Evolutionary conservation across 306 rosid genomes (phyloP), one percentile per base, ranked within the genome.

Genomic region (Alnus rubra): DNA sequence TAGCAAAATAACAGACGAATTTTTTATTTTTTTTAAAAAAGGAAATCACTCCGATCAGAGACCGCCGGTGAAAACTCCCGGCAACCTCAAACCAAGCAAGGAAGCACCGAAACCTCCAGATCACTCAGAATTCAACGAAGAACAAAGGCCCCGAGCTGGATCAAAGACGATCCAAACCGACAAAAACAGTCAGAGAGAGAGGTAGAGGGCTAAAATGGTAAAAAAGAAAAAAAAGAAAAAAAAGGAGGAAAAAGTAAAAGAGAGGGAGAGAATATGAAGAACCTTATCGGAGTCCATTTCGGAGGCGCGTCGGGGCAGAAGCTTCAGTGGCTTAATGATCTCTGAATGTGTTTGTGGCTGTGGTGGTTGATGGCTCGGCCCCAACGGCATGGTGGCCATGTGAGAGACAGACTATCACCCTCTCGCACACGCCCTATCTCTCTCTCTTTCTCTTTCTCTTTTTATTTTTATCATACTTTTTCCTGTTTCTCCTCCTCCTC

Each of bases 331-430:
- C 51, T 89, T 90, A 83, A 79, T 77, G 68, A 37, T 84, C 81
- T 73, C 82, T 1, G 82, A 77, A 69, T 71, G 89, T 45, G 75
- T 75, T 52, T 84, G 85, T 33, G 53, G 87, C 83, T 83, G 89
- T 68, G 82, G 90, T 72, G 82, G 85, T 48, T 76, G 91, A 75
- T 84, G 87, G 83, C 86, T 81, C 76, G 89, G 94, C 90, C 92
- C 92, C 87, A 89, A 71, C 86, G 89, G 90, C 82, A 88, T 64
- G 85, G 97, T 83, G 71, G 91, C 91, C 94, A 91, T 92, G 88
- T 85, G 83, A 87, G 84, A 69, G 53, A 71, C 79, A 84, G 59
- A 37, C 76, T 44, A 42, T 45, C 70, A 58, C 71, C 28, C 70
- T 72, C 54, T 54, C 30, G 49, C 30, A 37, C 82, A 51, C 44